Conservation (phyloP, 192 early-diverging fungal species). For the Entomortierella parvispora region DNA sequence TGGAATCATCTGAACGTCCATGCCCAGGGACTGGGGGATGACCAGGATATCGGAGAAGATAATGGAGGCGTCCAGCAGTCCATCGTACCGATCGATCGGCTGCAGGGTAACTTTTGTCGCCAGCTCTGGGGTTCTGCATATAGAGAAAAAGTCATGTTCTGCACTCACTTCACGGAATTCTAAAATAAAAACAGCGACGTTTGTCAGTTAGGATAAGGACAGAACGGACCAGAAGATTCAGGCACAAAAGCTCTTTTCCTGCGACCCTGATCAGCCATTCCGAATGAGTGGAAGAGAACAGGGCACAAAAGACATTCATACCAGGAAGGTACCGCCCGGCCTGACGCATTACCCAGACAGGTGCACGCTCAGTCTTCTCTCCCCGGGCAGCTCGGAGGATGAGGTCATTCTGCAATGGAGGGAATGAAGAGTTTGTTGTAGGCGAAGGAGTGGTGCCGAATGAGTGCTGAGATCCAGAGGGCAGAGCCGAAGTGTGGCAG, state of each 20-base stretch:
- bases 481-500: neutral
- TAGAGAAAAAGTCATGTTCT: slow-evolving; percentile 92
- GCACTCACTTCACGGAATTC: slow-evolving; percentile 90
- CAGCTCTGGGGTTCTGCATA: slow-evolving; percentile 92
- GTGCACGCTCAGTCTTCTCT: slow-evolving; percentile 77
- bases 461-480: neutral
- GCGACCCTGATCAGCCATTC: neutral
- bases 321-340: slow-evolving; percentile 96
- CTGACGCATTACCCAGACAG: slow-evolving; percentile 99
- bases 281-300: slow-evolving; percentile 3
- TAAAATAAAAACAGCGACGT: too few relatives aligned
- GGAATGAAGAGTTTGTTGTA: slow-evolving; percentile 67
- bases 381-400: slow-evolving; percentile 89
- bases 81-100: slow-evolving; percentile 92
- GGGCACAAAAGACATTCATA: slow-evolving; percentile 41
- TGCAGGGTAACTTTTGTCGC: slow-evolving; percentile 96
- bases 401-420: slow-evolving; percentile 90
- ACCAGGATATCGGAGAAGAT: slow-evolving; percentile 99
- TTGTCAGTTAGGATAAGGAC: too few relatives aligned
- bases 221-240: too few relatives aligned
- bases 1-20: slow-evolving; percentile 94
- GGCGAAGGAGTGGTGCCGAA: neutral
- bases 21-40: slow-evolving; percentile 95
- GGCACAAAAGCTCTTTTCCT: too few relatives aligned
- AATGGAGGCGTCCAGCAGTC: slow-evolving; percentile 93